phyloP scores from a whole-genome alignment of 371 early-diverging fungal species.

The Actinomortierella ambigua region DNA sequence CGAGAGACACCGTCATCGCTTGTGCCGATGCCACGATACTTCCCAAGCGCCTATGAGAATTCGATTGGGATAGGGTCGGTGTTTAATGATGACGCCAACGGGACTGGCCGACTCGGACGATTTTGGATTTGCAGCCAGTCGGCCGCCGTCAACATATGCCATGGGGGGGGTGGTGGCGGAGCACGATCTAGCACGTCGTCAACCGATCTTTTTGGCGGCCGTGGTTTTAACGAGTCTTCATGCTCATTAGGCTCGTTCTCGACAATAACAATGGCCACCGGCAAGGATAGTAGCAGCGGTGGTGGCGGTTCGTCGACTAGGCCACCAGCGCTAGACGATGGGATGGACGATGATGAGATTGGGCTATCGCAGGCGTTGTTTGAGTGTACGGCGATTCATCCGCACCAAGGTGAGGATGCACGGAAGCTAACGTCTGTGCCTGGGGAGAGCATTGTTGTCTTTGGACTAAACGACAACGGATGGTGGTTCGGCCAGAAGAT shows the following conservation, averaged over 20 bases:
- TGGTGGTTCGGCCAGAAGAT: conserved; percentile 47
- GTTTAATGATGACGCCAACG: conserved; percentile 23
- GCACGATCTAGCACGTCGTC: neutral
- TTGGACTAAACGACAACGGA: conserved; percentile 42
- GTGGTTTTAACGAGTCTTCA: too few species aligned
- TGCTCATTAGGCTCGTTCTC: too few species aligned
- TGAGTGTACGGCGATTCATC: conserved; percentile 45
- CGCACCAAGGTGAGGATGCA: conserved; percentile 27
- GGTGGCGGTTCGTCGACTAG: conserved; percentile 4
- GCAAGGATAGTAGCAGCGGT: too few species aligned
- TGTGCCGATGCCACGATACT: conserved; percentile 22
- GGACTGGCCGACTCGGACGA: conserved; percentile 22
- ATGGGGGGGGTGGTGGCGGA: too few species aligned
- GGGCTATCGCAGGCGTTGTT: conserved; percentile 41
- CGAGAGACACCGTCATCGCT: conserved; percentile 1
- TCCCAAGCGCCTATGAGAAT: conserved; percentile 37
- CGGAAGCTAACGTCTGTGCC: conserved; percentile 37
- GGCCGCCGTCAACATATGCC: too few species aligned
- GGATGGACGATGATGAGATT: conserved; percentile 43
- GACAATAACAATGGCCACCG: too few species aligned
- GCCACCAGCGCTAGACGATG: conserved; percentile 37
- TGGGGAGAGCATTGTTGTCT: conserved; percentile 44
- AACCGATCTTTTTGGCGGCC: too few species aligned
- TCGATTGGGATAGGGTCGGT: conserved; percentile 44
- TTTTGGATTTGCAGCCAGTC: conserved; percentile 11